Conservation (phyloP, 2,329 filamentous ascomycete genomes). For the Exophiala sp. region DNA sequence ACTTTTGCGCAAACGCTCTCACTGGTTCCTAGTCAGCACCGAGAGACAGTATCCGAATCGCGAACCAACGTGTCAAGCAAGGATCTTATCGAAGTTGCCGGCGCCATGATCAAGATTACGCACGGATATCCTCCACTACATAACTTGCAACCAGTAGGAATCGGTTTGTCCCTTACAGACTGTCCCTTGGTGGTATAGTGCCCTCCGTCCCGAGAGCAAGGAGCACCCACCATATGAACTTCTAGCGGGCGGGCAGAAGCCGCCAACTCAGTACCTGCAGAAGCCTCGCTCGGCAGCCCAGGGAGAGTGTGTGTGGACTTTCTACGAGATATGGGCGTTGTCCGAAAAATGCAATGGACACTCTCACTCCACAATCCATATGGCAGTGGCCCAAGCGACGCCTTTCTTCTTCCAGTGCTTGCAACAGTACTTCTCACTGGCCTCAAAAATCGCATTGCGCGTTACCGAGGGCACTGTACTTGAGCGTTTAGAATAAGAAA, state of each 20-base stretch:
- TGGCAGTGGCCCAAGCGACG: not conserved
- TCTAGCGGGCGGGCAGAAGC: not conserved
- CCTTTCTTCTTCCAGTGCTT: conserved; percentile 8
- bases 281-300: not conserved
- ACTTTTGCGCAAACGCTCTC: conserved; percentile 10
- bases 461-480: not conserved
- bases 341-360: not conserved
- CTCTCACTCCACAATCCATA: not conserved
- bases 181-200: conserved; percentile 1
- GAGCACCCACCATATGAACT: not conserved
- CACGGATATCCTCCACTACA: conserved; percentile 14
- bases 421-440: not conserved
- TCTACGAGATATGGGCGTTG: not conserved
- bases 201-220: not conserved
- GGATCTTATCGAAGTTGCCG: conserved; percentile 11
- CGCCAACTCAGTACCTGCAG: conserved; percentile 1
- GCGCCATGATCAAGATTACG: conserved; percentile 19
- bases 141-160: conserved; percentile 16
- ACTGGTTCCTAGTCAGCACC: conserved; percentile 7
- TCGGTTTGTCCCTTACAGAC: conserved; percentile 6
- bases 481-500: not conserved
- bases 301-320: not conserved
- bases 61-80: not conserved
- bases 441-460: not conserved
- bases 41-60: not conserved